A percentile compares a stretch with the other conserved stretches of the same genome.
These are phyloP conservation scores for Diaporthe capsici DNA, from an alignment of 2,329 filamentous ascomycete species.

Conservation along the genomic window DNA sequence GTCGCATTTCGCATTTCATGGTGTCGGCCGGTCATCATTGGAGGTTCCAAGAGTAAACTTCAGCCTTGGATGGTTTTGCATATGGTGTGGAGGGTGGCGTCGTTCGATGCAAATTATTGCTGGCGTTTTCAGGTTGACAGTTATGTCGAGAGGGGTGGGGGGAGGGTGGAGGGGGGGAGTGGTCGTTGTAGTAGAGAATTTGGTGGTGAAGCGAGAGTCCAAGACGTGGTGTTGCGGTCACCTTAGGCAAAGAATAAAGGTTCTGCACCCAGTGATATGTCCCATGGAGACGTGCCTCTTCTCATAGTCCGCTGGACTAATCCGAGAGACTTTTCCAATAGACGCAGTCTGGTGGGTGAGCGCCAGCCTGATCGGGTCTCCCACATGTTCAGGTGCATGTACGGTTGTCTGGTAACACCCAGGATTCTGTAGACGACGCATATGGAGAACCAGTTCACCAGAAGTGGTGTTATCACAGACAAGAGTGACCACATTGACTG, in stretches of 20 bases:
- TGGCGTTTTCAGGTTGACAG: constrained; percentile 20
- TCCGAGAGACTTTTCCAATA: too few species aligned
- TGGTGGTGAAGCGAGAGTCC: background rate
- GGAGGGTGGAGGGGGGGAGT: background rate
- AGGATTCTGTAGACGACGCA: too few species aligned
- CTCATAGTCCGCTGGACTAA: background rate
- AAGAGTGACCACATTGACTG: background rate
- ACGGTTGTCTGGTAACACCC: background rate
- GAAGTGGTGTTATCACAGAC: background rate
- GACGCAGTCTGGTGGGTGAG: too few species aligned
- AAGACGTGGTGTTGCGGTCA: constrained; percentile 19
- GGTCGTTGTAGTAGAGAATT: background rate
- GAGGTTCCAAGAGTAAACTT: constrained; percentile 27
- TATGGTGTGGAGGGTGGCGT: constrained; percentile 33
- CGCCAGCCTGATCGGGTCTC: background rate
- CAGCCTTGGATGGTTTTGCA: constrained; percentile 35
- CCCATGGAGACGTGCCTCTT: background rate
- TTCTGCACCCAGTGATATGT: constrained; percentile 17
- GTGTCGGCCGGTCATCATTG: constrained; percentile 29
- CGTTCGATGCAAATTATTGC: constrained; percentile 24
- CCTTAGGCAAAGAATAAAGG: constrained; percentile 25
- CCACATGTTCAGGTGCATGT: too few species aligned
- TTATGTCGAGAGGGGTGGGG: background rate
- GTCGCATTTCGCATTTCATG: constrained; percentile 32
- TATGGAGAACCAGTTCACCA: background rate